These are phyloP conservation scores for Capronia coronata DNA, from an alignment of 2,329 filamentous ascomycete species.

Conservation along the genomic window DNA sequence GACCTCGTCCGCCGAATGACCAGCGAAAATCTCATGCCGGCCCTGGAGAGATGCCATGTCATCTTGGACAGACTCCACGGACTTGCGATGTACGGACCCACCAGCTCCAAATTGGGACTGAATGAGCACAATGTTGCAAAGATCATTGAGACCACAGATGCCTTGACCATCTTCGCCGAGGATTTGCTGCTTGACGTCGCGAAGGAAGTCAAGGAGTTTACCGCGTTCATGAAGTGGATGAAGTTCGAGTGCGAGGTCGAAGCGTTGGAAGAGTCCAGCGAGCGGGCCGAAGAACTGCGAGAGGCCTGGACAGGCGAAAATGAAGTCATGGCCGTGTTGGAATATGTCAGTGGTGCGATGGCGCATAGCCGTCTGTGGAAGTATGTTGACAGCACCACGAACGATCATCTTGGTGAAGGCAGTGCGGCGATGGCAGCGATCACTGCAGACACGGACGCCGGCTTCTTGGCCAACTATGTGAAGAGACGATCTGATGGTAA, in stretches of 20 bases:
- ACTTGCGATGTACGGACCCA: constrained; percentile 71
- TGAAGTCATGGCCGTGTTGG: constrained; percentile 64
- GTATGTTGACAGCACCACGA: constrained; percentile 31
- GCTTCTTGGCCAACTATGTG: constrained; percentile 44
- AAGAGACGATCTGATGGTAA: constrained; percentile 46
- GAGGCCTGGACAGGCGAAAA: constrained; percentile 56
- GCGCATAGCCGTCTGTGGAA: constrained; percentile 32
- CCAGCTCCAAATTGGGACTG: constrained; percentile 60
- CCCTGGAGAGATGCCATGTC: constrained; percentile 73
- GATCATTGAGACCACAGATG: constrained; percentile 64
- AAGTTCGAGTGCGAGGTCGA: constrained; percentile 74
- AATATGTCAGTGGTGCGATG: constrained; percentile 59
- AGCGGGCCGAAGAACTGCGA: constrained; percentile 60
- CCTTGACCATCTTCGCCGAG: constrained; percentile 68
- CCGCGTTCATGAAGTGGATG: constrained; percentile 75
- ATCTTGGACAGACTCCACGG: constrained; percentile 77
- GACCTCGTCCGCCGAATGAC: constrained; percentile 68
- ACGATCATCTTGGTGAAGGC: constrained; percentile 8
- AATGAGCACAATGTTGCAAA: constrained; percentile 51
- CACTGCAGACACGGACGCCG: constrained; percentile 29
- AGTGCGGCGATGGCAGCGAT: background rate
- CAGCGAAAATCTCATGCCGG: constrained; percentile 83
- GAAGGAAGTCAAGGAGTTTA: constrained; percentile 71
- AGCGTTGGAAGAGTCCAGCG: constrained; percentile 54
- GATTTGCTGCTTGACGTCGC: constrained; percentile 64